Base-by-base conservation (phyloP, 805 yeast species). In the Yamadazyma olivae region DNA sequence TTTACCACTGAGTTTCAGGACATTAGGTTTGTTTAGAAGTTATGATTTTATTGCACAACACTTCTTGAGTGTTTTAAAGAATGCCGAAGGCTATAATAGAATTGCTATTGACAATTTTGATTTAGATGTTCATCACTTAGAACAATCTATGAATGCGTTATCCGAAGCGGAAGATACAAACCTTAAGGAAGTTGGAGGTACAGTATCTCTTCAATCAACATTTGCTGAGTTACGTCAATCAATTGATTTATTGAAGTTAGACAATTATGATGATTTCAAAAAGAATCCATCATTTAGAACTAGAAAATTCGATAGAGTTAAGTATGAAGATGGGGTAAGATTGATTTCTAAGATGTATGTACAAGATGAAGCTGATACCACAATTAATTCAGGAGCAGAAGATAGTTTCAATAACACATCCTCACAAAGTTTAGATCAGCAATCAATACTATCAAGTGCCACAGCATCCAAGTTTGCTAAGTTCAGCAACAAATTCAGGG, bases 11-110 rank as follows among this genome's bases (percentile, higher is more conserved):
- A 75, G 84, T 4, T 80, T 91, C 39, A 77, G 85, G 47, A 80
- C 91, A 3, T 64, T 89, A 41, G 76, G 95, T n/a, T 74, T 90
- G 41, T 80, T 88, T 46, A 76, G 95, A 53, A 88, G 91, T 18
- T 87, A 86, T 55, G 98, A 90, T 62, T 80, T 84, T 45, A 74
- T 93, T 41, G 80, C 95, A 0, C 75, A 81, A 27, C 77, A 81
- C 43, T 77, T 91, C 55, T 66, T 84, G 43, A 70, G 72, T 29
- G 67, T 80, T 6, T 65, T 90, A 41, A 65, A 78, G 30, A 71
- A 73, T 14, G 75, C 79, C 1, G 73, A 71, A 1, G 56, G 67
- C 2, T 79, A 77, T 46, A 79, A 88, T 15, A 66, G 69, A 16
- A 81, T 64, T 39, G 83, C 91, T 0, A 64, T 81, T 5, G 61